Evolutionary conservation across 805 yeast species (phyloP).

Genomic region (Wickerhamomyces subpelliculosus): DNA sequence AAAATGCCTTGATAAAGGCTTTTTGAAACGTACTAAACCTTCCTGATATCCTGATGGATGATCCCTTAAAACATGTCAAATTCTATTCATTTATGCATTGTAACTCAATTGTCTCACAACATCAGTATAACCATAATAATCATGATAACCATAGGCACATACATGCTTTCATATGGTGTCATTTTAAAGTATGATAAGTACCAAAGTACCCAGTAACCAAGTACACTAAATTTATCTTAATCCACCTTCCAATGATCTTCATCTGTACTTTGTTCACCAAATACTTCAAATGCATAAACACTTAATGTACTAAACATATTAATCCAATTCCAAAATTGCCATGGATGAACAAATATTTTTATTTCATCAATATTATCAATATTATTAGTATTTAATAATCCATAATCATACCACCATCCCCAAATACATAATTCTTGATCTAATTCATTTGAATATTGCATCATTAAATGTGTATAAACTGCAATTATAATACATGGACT

Average conservation of each 20-base stretch:
- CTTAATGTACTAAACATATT: constrained; percentile 75
- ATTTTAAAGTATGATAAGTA: too few relatives aligned
- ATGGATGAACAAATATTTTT: constrained; percentile 49
- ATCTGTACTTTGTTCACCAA: constrained; percentile 27
- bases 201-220: too few relatives aligned
- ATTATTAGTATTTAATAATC: not conserved
- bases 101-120: too few relatives aligned
- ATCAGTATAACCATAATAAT: too few relatives aligned
- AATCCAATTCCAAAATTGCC: constrained; percentile 97
- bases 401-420: constrained; percentile 38
- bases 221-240: constrained; percentile 3
- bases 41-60: too few relatives aligned
- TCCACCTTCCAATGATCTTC: constrained; percentile 20
- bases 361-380: constrained; percentile 7
- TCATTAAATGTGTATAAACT: constrained; percentile 88
- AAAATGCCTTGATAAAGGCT: too few relatives aligned
- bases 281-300: constrained; percentile 75
- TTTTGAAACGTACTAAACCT: too few relatives aligned
- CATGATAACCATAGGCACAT: too few relatives aligned
- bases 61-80: too few relatives aligned
- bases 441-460: constrained; percentile 68
- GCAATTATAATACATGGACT: constrained; percentile 94
- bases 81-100: too few relatives aligned
- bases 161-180: too few relatives aligned
- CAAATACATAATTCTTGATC: constrained; percentile 56